Conservation (phyloP, 495 filamentous ascomycete genomes). For the Cercophora newfieldiana region DNA sequence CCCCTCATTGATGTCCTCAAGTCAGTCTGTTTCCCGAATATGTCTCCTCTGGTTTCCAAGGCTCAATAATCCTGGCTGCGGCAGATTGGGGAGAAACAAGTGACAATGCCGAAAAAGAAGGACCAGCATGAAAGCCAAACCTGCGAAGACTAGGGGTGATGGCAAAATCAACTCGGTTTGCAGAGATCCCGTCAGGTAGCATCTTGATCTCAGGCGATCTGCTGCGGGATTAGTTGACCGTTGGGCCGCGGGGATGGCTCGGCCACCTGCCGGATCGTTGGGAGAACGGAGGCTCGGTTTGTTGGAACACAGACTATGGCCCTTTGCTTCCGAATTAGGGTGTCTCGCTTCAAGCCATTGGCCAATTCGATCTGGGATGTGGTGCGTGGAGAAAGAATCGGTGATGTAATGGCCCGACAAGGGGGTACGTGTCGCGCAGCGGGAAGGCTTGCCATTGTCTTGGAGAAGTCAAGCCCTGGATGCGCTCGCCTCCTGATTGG, state of each 20-base stretch:
- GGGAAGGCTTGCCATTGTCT: neutral
- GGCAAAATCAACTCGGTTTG: no score
- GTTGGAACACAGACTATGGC: neutral
- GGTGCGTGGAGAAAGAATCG: slow-evolving; percentile 3
- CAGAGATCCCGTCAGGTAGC: neutral
- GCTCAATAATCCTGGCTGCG: no score
- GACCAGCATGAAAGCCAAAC: no score
- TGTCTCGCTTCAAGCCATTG: slow-evolving; percentile 8
- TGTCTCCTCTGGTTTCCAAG: no score
- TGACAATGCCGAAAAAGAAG: no score
- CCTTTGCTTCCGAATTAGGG: slow-evolving; percentile 3
- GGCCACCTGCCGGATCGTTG: neutral
- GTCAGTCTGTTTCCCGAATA: no score
- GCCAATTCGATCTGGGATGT: slow-evolving; percentile 3
- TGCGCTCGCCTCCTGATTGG: slow-evolving; percentile 31
- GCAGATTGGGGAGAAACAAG: no score
- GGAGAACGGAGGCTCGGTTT: neutral
- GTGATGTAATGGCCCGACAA: slow-evolving; percentile 14
- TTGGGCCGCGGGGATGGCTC: neutral
- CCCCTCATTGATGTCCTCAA: no score
- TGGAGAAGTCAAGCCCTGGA: neutral
- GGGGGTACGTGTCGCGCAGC: slow-evolving; percentile 3
- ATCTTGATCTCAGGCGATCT: neutral
- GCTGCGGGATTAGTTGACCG: neutral
- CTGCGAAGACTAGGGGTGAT: no score